Base-by-base conservation (phyloP, 1,284 basidiomycete species). In the Boletus semigastroideus region DNA sequence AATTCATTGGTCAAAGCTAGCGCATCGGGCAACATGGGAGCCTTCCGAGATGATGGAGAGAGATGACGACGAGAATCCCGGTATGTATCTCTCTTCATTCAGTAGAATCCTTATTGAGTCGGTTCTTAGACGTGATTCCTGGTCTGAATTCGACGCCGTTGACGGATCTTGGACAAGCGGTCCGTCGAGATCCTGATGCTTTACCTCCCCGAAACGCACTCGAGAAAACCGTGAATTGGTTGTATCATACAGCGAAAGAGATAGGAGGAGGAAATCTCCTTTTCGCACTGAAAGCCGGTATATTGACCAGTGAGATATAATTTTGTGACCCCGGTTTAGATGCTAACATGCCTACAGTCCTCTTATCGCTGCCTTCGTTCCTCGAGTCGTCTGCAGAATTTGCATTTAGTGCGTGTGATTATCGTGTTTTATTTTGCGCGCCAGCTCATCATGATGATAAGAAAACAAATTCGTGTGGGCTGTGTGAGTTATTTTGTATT, bases 221-320 rank as follows among this genome's bases (percentile, higher is more conserved):
- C 34, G 83, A 89, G 59, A 69, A 62, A 41, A 51, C 77, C 1
- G 77, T 82, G 74, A 76, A 73, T 42, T 63, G 70, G 51, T 14
- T 82, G 0, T 80, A 85, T 60, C 62, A 70, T n/a, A 54, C 64
- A 1, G 53, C 75, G 9, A 65, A 64, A 6, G 70, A 70, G 0
- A 57, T 87, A 0, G 72, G 75, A 3, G 68, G 75, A n/a, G 87
- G 86, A 5, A 87, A 90, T 59, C 67, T 73, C 2, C 71, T 94
- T 52, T 95, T 86, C 57, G 89, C 88, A 0, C 48, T 94, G 57
- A 96, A 96, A 69, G 90, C 87, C 1, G 90, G 82, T 0, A 57
- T 86, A 11, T 65, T 94, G 44, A 83, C 86, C 37, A 76, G 83
- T 78, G 42, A 53, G 68, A 49, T 38, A 2, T 49, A 31, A 25